Evolutionary conservation across 371 early-diverging fungal species (phyloP).

Genomic region (Zychaea mexicana): DNA sequence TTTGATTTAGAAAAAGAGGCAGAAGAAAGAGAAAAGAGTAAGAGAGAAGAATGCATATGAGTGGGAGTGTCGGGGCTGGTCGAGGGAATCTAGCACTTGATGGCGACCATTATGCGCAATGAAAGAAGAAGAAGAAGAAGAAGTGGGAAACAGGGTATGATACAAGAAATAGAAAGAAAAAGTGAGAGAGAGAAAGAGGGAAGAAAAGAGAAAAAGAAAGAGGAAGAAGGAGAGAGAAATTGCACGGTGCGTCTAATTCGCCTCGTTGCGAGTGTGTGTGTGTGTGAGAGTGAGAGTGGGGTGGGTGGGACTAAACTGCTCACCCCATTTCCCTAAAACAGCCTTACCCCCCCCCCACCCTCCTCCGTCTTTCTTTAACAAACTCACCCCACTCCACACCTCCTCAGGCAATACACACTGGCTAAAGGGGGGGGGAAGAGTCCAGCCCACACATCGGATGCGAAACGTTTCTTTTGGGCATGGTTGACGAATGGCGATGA

Average conservation of each 20-base stretch:
- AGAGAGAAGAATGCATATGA: neutral
- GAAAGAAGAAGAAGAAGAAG: slow-evolving; percentile 2
- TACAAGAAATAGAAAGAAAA: slow-evolving; percentile 10
- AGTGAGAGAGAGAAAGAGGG: neutral
- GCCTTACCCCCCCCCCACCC: neutral
- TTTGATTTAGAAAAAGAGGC: slow-evolving; percentile 1
- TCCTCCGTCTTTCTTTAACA: too few species aligned
- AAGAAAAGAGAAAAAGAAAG: neutral
- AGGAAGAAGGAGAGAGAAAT: neutral
- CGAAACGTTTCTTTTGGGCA: neutral
- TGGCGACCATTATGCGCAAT: slow-evolving; percentile 9
- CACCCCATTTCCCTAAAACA: too few species aligned
- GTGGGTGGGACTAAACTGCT: too few species aligned
- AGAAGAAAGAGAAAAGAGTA: neutral
- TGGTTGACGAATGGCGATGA: too few species aligned
- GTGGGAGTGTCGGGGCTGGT: neutral
- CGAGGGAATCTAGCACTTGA: slow-evolving; percentile 11
- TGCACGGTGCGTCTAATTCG: too few species aligned
- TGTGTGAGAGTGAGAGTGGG: neutral
- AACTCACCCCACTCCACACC: too few species aligned
- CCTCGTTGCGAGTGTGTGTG: neutral
- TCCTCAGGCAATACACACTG: too few species aligned
- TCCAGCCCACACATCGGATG: too few species aligned
- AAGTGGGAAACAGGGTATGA: slow-evolving; percentile 11
- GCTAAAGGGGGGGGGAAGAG: too few species aligned